These are phyloP conservation scores for Heimioporus sp. DNA, from an alignment of 768 basidiomycete genomes.

Conservation along the genomic window DNA sequence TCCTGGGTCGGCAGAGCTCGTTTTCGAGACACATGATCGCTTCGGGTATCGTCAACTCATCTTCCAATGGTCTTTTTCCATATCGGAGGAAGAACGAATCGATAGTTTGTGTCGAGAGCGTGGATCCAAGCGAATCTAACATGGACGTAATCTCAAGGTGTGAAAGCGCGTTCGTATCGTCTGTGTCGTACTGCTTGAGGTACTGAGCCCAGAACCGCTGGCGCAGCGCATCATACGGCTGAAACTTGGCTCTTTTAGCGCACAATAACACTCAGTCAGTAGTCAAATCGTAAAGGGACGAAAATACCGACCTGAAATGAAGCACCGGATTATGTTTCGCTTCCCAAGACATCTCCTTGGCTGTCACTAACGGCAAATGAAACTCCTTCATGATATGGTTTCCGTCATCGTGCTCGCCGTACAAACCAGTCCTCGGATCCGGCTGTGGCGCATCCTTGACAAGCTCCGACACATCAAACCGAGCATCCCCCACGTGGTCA, in stretches of 20 bases:
- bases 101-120: slow-evolving; percentile 76
- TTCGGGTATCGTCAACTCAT: slow-evolving; percentile 77
- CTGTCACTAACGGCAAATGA: slow-evolving; percentile 57
- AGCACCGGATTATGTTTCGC: slow-evolving; percentile 68
- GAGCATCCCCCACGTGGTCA: slow-evolving; percentile 82
- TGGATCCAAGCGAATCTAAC: slow-evolving; percentile 96
- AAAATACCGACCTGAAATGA: slow-evolving; percentile 51
- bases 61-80: slow-evolving; percentile 60
- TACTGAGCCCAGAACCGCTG: slow-evolving; percentile 91
- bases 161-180: slow-evolving; percentile 72
- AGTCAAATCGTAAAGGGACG: not conserved
- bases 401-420: slow-evolving; percentile 36
- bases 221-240: slow-evolving; percentile 89
- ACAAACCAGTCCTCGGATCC: slow-evolving; percentile 49
- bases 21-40: slow-evolving; percentile 82
- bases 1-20: slow-evolving; percentile 70
- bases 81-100: slow-evolving; percentile 76
- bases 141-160: slow-evolving; percentile 89
- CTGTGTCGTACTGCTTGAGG: slow-evolving; percentile 85
- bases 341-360: slow-evolving; percentile 69
- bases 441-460: slow-evolving; percentile 66
- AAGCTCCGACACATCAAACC: slow-evolving; percentile 69
- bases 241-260: slow-evolving; percentile 77
- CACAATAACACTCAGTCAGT: slow-evolving; percentile 5
- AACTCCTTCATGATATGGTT: slow-evolving; percentile 66